These are phyloP conservation scores for Cyanophora paradoxa DNA, from an alignment of 78 protist genomes.

Conservation along the genomic window DNA sequence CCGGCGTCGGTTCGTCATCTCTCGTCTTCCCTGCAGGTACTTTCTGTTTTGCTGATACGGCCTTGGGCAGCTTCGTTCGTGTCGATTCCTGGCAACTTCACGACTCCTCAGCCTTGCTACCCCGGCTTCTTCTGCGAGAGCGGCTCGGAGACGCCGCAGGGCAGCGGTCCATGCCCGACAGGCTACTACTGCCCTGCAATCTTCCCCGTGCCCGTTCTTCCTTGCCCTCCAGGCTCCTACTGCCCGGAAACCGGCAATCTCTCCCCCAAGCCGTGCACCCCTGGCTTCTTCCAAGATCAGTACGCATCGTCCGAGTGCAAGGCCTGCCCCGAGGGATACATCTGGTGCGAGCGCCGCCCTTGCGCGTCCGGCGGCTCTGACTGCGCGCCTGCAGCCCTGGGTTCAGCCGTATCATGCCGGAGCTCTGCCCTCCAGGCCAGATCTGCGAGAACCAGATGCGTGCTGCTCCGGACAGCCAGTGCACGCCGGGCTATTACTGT, in stretches of 20 bases:
- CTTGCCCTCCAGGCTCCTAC: slow-evolving; percentile 10
- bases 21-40: slow-evolving; percentile 4
- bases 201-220: neutral
- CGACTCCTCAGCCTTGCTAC: slow-evolving; percentile 15
- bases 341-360: too few species aligned
- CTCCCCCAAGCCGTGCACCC: slow-evolving; percentile 1
- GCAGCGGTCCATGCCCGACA: slow-evolving; percentile 19
- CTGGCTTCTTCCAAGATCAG: slow-evolving; percentile 3
- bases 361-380: too few species aligned
- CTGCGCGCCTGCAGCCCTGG: too few species aligned
- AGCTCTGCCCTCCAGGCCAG: slow-evolving; percentile 1
- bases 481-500: slow-evolving; percentile 12
- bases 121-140: slow-evolving; percentile 2
- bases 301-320: slow-evolving; percentile 3
- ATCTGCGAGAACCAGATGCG: slow-evolving; percentile 6
- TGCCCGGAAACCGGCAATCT: slow-evolving; percentile 9
- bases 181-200: slow-evolving; percentile 14
- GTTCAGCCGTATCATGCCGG: neutral
- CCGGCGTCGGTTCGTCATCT: neutral
- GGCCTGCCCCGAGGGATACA: slow-evolving; percentile 3
- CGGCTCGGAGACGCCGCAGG: slow-evolving; percentile 18
- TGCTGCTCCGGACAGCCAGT: slow-evolving; percentile 10
- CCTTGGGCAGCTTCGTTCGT: neutral
- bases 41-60: neutral
- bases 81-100: slow-evolving; percentile 1